A percentile compares a stretch with the other conserved stretches of the same genome.
Evolutionary conservation across 768 basidiomycete genomes (phyloP).

Genomic region (Strobilomyces dryophilus): DNA sequence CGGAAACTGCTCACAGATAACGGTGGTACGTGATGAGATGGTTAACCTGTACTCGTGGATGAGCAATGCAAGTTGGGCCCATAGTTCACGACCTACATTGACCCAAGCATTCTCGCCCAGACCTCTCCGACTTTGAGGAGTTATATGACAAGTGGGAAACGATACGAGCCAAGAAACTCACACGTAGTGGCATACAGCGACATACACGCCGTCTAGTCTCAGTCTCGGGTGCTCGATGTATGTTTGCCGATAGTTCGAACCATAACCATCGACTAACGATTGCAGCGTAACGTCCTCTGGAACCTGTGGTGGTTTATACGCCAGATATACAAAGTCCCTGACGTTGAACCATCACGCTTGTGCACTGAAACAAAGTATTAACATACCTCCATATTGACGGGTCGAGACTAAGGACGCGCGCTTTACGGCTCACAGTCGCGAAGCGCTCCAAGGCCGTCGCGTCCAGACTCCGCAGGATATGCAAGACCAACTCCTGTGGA

Average conservation of each 20-base stretch:
- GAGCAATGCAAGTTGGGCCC: neutral
- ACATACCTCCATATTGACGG: conserved; percentile 71
- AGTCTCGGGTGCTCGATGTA: conserved; percentile 84
- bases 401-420: conserved; percentile 68
- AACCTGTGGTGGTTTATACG: conserved; percentile 78
- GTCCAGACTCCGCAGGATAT: conserved; percentile 65
- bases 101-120: conserved; percentile 85
- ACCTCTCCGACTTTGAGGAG: conserved; percentile 44
- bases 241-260: conserved; percentile 65
- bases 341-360: conserved; percentile 4
- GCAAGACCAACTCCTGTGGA: conserved; percentile 74
- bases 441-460: conserved; percentile 72
- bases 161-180: conserved; percentile 33
- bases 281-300: conserved; percentile 45
- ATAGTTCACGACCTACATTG: conserved; percentile 49
- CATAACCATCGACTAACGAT: conserved; percentile 48
- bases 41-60: conserved; percentile 47
- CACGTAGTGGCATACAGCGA: conserved; percentile 88
- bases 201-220: conserved; percentile 85
- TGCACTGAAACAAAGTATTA: neutral
- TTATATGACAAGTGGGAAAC: conserved; percentile 1
- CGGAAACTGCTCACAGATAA: conserved; percentile 58
- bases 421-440: conserved; percentile 66
- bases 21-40: conserved; percentile 92
- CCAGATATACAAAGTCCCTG: conserved; percentile 59